Conservation (phyloP, 305 asterid genomes). For the Petunia hybrid region DNA sequence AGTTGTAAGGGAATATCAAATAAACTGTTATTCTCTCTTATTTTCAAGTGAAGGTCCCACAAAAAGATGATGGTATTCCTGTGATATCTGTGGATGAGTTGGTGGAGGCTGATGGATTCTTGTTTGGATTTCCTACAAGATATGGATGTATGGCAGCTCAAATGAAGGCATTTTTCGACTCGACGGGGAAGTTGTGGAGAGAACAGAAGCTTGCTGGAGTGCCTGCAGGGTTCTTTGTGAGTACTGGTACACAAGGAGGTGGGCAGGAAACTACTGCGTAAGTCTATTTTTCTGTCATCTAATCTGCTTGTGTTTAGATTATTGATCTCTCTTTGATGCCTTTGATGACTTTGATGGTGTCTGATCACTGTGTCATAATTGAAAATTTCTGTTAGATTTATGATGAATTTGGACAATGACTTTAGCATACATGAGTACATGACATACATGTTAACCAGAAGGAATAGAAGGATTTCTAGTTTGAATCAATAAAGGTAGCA, state of each 20-base stretch:
- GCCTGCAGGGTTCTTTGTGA: slow-evolving; percentile 70
- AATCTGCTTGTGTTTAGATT: background rate
- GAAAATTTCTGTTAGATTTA: background rate
- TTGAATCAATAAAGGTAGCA: background rate
- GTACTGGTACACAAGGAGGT: slow-evolving; percentile 76
- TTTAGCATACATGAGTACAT: background rate
- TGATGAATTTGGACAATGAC: background rate
- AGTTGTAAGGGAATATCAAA: too few relatives aligned
- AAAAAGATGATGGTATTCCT: slow-evolving; percentile 49
- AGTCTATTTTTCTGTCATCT: slow-evolving; percentile 36
- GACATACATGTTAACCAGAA: background rate
- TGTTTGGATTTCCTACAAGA: slow-evolving; percentile 75
- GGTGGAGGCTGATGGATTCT: slow-evolving; percentile 63
- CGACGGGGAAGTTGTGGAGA: slow-evolving; percentile 62
- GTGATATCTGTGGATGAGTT: slow-evolving; percentile 52
- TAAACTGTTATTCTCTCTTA: too few relatives aligned
- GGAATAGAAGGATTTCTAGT: background rate
- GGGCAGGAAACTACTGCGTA: slow-evolving; percentile 83
- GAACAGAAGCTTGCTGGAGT: slow-evolving; percentile 68
- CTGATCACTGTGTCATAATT: slow-evolving; percentile 38
- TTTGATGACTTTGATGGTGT: background rate
- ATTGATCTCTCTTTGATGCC: background rate
- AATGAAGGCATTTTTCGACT: slow-evolving; percentile 69
- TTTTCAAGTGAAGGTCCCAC: slow-evolving; percentile 29
- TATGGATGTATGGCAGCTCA: slow-evolving; percentile 72